Evolutionary conservation across 2,329 filamentous ascomycete species (phyloP), one percentile per base, ranked within the genome.

Genomic region (Karstenula rhodostoma): DNA sequence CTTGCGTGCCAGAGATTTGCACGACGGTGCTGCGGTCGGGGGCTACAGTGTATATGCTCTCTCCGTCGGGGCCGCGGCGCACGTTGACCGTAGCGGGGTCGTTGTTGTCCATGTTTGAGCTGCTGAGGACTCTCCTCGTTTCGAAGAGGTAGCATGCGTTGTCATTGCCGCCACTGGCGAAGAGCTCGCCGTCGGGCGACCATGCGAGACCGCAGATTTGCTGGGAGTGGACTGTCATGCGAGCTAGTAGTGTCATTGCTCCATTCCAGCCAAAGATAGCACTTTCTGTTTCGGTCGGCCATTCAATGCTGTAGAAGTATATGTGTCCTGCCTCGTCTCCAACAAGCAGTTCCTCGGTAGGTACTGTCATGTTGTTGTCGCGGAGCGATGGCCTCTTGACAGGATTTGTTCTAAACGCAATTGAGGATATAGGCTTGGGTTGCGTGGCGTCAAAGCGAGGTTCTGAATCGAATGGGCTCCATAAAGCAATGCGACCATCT

Each of bases 131-230:
- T 43, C 86, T 84, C 50, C 85, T 83, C 2, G 86, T 85, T 56
- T 94, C 87, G 75, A 96, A 97, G 1, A 98, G 83, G 67, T 89
- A 91, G 72, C 94, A 96, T 3, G 88, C 78, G 72, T 98, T 97
- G 80, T 99, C 95, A 73, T 99, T 98, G 25, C 92, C 93, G 7
- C 95, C 94, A 4, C 92, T 93, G 15, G 92, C 93, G 74, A 99
- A 94, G 37, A 89, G 84, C 3, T 84, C 83, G 3, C 93, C 93
- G 69, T 92, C 87, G 3, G 83, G 81, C 3, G 93, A 94, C 92
- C 94, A 98, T 3, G 91, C 86, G n/a, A 99, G 82, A 1, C 94
- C 94, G 71, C 95, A 99, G 57, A 99, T 90, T 73, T 98, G 94
- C 77, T 97, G 93, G 1, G 84, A 87, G 74, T 98, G 94, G 8